These are phyloP conservation scores for Cadophora gregata DNA, from an alignment of 2,329 filamentous ascomycete species.

Conservation along the genomic window DNA sequence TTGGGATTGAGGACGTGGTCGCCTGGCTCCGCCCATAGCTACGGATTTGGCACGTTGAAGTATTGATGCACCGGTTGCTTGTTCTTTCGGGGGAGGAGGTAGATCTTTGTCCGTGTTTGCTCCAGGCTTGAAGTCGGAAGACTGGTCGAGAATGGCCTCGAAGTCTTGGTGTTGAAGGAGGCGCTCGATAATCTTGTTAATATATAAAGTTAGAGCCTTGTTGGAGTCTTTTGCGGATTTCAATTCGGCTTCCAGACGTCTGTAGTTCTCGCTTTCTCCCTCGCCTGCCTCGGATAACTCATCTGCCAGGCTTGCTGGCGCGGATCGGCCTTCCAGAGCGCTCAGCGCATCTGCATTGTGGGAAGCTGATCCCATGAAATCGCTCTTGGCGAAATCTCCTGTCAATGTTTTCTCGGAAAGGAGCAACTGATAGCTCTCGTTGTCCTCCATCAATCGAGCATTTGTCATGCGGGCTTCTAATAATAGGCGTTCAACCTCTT, in stretches of 20 bases:
- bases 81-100: constrained; percentile 66
- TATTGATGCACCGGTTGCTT: constrained; percentile 53
- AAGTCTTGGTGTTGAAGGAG: constrained; percentile 94
- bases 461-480: constrained; percentile 96
- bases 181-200: constrained; percentile 98
- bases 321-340: constrained; percentile 63
- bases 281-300: constrained; percentile 79
- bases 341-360: constrained; percentile 68
- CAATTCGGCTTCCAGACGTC: constrained; percentile 78
- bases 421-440: constrained; percentile 95
- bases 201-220: constrained; percentile 95
- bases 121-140: constrained; percentile 62
- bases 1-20: constrained; percentile 62
- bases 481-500: constrained; percentile 88
- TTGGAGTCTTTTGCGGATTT: constrained; percentile 89
- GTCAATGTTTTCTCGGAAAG: constrained; percentile 95
- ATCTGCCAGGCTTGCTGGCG: constrained; percentile 76
- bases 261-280: constrained; percentile 64
- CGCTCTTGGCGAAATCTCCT: constrained; percentile 84
- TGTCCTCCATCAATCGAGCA: constrained; percentile 95
- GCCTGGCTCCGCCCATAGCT: constrained; percentile 52
- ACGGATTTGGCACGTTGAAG: constrained; percentile 68
- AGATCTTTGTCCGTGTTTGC: constrained; percentile 76
- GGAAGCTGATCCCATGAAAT: constrained; percentile 71
- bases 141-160: constrained; percentile 88